Percentiles rank a stretch among this genome's conserved stretches.
Evolutionary conservation across 2,329 filamentous ascomycete species (phyloP).

Genomic region (Aspergillus niger): DNA sequence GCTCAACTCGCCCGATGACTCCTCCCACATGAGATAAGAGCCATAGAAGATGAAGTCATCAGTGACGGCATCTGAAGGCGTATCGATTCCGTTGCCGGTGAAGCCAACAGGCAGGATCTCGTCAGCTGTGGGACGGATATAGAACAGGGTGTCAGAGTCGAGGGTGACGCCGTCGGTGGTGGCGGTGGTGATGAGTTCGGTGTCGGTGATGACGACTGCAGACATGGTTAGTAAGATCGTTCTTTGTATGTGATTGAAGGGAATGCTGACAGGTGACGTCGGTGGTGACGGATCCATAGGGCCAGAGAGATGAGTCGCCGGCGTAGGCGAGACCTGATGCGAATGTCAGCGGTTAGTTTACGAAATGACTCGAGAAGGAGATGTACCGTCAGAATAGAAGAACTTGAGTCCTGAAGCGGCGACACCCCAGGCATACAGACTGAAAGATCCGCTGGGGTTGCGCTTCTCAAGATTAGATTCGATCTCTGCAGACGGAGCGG

Average conservation of each 20-base stretch:
- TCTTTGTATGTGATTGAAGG: neutral
- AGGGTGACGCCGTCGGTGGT: constrained; percentile 4
- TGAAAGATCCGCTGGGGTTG: constrained; percentile 1
- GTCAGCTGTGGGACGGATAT: constrained; percentile 2
- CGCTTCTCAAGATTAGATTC: constrained; percentile 1
- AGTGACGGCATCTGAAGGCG: neutral
- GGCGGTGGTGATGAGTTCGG: neutral
- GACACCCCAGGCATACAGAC: constrained; percentile 7
- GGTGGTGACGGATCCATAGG: constrained; percentile 7
- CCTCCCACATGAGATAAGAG: constrained; percentile 8
- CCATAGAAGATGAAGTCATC: constrained; percentile 1
- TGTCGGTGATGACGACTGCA: neutral
- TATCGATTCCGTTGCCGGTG: constrained; percentile 1
- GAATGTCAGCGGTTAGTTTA: neutral
- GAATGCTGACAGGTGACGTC: constrained; percentile 1
- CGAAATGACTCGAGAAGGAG: no score
- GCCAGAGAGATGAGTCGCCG: constrained; percentile 5
- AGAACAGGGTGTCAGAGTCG: constrained; percentile 5
- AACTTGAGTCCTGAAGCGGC: neutral
- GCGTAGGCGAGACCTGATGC: constrained; percentile 1
- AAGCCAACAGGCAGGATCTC: constrained; percentile 5
- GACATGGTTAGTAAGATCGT: neutral
- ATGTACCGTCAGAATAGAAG: constrained; percentile 9
- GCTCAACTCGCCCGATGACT: neutral
- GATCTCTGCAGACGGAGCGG: neutral